Conservation (phyloP, 2,329 filamentous ascomycete genomes). For the Cladosporium austrohemisphaericum region DNA sequence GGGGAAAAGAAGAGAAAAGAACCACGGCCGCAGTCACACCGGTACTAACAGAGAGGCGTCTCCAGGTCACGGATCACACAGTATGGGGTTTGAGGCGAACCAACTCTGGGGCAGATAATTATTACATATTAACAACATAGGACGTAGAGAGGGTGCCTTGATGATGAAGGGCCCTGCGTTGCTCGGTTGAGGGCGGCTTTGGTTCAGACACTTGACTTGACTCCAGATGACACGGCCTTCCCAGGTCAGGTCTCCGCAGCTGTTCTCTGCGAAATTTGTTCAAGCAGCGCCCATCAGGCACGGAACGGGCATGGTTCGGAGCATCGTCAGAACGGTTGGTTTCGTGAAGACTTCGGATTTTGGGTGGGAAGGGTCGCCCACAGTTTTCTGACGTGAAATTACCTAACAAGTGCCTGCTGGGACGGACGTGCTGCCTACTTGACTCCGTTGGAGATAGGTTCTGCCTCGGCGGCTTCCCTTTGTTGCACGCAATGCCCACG, state of each 20-base stretch:
- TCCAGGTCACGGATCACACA: slow-evolving; percentile 15
- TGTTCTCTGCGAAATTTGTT: slow-evolving; percentile 5
- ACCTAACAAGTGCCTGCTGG: slow-evolving; percentile 10
- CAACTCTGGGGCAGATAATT: background rate
- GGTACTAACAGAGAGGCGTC: slow-evolving; percentile 7
- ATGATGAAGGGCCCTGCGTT: background rate
- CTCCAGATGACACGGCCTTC: too few relatives aligned
- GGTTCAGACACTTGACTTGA: too few relatives aligned
- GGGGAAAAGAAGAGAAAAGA: slow-evolving; percentile 7
- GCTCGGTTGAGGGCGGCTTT: slow-evolving; percentile 15
- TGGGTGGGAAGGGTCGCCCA: background rate
- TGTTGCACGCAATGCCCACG: slow-evolving; percentile 11
- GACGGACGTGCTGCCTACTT: too few relatives aligned
- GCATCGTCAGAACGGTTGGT: background rate
- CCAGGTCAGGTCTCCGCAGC: too few relatives aligned
- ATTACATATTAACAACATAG: too few relatives aligned
- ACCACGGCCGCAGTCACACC: slow-evolving; percentile 7
- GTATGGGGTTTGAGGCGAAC: slow-evolving; percentile 12
- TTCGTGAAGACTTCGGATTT: slow-evolving; percentile 12
- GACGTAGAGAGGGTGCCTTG: background rate
- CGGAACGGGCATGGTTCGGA: slow-evolving; percentile 5
- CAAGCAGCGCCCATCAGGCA: too few relatives aligned
- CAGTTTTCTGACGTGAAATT: too few relatives aligned
- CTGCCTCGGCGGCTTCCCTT: slow-evolving; percentile 9
- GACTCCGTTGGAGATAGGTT: slow-evolving; percentile 5